Evolutionary conservation across 768 basidiomycete genomes (phyloP), one percentile per base, ranked within the genome.

Genomic region (Boletus rubropictus): DNA sequence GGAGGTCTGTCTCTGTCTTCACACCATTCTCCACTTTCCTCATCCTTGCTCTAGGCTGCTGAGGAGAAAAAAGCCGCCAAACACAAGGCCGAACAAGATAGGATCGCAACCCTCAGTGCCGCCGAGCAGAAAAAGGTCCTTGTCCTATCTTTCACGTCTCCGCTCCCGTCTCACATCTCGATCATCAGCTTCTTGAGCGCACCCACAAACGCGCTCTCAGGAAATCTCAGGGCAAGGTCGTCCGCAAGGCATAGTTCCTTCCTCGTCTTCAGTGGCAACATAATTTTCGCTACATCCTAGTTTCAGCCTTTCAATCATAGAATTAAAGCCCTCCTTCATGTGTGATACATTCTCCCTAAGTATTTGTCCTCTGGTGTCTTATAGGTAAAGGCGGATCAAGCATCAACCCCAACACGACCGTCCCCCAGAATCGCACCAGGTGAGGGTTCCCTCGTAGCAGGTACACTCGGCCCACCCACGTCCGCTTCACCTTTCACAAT

Each of bases 61-160:
- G 85, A 88, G 51, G 80, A 80, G 45, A 86, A 81, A 65, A 79
- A 80, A 45, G 78, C 80, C 6, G 84, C 81, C 28, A 89, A 87
- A 67, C 79, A 79, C 52, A 80, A 74, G 62, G 80, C 78, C 3
- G 86, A 88, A 62, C 77, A 89, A 53, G 89, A 88, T 50, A 74
- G 79, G 53, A 64, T 89, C 34, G 72, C 84, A 28, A 82, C 79
- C 59, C 75, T 92, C 46, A 85, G 83, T 57, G 75, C 88, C 25
- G 76, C 81, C 17, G 88, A 91, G 56, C 89, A 91, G 71, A 81
- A 83, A 72, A 92, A 91, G 80, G 86, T 82, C 82, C 17, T 48
- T 15, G 39, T 46, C 28, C 12, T 31, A 9, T 34, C 34, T 36
- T 21, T 39, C 18, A 3, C n/a, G 6, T 20, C 12, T 27, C 40